These are phyloP conservation scores for Alternaria longipes DNA, from an alignment of 2,329 filamentous ascomycete species.

Conservation along the genomic window DNA sequence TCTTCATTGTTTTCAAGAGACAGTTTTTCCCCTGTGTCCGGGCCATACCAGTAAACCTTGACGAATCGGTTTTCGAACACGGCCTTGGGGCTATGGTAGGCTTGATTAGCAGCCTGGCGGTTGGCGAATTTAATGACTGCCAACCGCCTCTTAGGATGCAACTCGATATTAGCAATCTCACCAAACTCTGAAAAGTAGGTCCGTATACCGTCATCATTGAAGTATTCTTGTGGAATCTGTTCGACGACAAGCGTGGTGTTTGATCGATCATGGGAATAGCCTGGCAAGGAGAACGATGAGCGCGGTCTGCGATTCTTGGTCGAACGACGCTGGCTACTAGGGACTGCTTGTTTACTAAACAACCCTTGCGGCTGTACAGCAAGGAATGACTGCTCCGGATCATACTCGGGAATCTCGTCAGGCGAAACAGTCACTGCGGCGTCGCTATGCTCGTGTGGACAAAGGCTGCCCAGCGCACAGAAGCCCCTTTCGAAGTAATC, in stretches of 20 bases:
- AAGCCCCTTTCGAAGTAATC: conserved; percentile 79
- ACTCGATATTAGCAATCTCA: conserved; percentile 67
- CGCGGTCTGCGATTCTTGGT: conserved; percentile 37
- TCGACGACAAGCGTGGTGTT: conserved; percentile 78
- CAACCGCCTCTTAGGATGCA: conserved; percentile 72
- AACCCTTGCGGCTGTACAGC: conserved; percentile 16
- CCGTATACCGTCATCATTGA: conserved; percentile 71
- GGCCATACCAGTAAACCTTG: conserved; percentile 80
- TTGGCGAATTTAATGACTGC: conserved; percentile 75
- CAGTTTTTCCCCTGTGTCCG: conserved; percentile 30
- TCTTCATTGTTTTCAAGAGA: conserved; percentile 30
- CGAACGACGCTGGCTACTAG: conserved; percentile 30
- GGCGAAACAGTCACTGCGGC: conserved; percentile 20
- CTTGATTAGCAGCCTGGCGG: conserved; percentile 72
- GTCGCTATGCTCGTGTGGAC: conserved; percentile 73
- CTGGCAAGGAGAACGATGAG: conserved; percentile 70
- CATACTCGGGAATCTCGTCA: conserved; percentile 60
- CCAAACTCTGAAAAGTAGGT: conserved; percentile 79
- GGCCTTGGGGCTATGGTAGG: conserved; percentile 79
- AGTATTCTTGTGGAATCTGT: conserved; percentile 77
- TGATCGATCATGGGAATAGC: conserved; percentile 68
- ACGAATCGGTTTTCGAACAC: conserved; percentile 89
- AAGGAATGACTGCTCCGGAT: conserved; percentile 64
- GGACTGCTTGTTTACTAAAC: background rate
- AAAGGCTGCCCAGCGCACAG: conserved; percentile 72